Percentiles rank a stretch among this genome's conserved stretches.
phyloP scores from a whole-genome alignment of 768 basidiomycete species.

The Lactifluus piperatus region DNA sequence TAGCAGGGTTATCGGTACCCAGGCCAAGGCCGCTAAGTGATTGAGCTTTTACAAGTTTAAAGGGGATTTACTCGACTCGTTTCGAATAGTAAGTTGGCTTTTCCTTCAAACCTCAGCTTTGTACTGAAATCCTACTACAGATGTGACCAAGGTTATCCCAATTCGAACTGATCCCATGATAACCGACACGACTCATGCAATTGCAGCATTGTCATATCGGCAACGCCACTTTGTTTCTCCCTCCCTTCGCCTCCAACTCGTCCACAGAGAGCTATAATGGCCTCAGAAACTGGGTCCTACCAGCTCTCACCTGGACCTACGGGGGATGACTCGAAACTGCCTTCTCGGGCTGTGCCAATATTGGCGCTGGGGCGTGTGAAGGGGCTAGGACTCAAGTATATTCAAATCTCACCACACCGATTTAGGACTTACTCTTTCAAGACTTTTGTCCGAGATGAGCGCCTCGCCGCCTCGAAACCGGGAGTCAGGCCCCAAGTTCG shows the following conservation, averaged over 20 bases:
- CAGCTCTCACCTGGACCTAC: neutral
- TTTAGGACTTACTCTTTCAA: neutral
- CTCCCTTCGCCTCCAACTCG: neutral
- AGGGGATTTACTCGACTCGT: neutral
- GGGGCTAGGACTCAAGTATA: neutral
- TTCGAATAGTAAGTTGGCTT: neutral
- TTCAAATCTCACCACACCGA: no score
- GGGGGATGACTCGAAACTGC: neutral
- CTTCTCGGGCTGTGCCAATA: neutral
- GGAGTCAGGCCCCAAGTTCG: neutral
- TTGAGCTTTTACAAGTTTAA: neutral
- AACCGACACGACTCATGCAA: neutral
- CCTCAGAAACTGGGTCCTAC: neutral
- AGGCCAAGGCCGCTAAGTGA: neutral
- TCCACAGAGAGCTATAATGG: no score
- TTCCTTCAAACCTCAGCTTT: neutral
- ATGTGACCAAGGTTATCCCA: neutral
- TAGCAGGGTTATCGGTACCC: neutral
- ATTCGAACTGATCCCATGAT: neutral
- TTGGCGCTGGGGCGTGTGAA: neutral
- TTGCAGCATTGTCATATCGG: neutral
- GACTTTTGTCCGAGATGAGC: neutral
- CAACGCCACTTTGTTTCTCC: neutral
- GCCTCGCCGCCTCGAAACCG: neutral
- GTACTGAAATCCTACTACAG: neutral